phyloP scores from a whole-genome alignment of 163 green algal species.

The Chloromonas sp. region DNA sequence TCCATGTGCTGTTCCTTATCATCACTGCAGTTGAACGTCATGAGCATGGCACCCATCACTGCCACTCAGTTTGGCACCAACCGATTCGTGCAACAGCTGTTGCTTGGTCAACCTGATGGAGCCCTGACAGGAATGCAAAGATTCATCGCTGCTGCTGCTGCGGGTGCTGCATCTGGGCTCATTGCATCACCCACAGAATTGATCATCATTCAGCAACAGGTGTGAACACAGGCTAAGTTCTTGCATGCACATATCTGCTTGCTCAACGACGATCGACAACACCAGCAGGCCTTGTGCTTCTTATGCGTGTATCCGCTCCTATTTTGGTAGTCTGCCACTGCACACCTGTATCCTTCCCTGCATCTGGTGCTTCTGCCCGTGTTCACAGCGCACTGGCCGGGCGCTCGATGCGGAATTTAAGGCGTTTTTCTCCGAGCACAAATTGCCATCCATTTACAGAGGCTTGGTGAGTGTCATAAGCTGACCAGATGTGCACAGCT shows the following conservation, averaged over 20 bases:
- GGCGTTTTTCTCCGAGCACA: conserved; percentile 40
- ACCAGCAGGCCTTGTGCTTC: no score
- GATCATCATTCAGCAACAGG: conserved; percentile 92
- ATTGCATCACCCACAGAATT: conserved; percentile 80
- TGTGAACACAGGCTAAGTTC: conserved; percentile 1
- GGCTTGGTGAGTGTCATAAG: conserved; percentile 41
- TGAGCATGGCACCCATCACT: conserved; percentile 89
- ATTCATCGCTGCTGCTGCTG: conserved; percentile 14
- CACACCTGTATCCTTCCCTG: no score
- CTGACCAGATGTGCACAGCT: no score
- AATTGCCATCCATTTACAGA: conserved; percentile 36
- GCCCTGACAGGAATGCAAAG: conserved; percentile 24
- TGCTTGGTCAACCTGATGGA: neutral
- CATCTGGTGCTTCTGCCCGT: no score
- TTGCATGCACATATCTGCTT: neutral
- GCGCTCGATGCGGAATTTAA: conserved; percentile 39
- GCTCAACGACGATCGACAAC: neutral
- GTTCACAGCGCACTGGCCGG: conserved; percentile 47
- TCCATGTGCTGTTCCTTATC: no score
- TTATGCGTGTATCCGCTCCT: no score
- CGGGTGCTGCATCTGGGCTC: conserved; percentile 52
- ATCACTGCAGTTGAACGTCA: conserved; percentile 64
- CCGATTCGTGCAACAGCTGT: conserved; percentile 45
- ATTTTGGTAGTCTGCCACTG: no score
- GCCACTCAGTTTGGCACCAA: conserved; percentile 88